phyloP scores from a whole-genome alignment of 2,329 filamentous ascomycete species.

The Aspergillus niger region DNA sequence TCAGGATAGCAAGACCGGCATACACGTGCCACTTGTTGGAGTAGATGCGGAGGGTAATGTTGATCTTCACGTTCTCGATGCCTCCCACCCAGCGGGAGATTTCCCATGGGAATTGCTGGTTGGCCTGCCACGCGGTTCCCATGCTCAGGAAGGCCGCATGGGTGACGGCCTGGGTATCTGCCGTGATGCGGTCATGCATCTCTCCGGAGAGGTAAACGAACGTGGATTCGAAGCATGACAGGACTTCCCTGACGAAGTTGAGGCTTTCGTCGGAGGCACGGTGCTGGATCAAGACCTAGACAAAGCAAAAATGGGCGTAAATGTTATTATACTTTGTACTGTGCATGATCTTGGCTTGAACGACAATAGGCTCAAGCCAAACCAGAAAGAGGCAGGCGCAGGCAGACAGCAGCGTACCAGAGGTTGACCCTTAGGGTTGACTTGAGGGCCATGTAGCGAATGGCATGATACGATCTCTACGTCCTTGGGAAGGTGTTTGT shows the following conservation, averaged over 20 bases:
- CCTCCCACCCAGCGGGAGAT: slow-evolving; percentile 92
- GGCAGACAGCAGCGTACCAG: slow-evolving; percentile 58
- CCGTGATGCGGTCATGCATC: slow-evolving; percentile 94
- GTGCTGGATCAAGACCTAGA: slow-evolving; percentile 80
- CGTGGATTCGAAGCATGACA: slow-evolving; percentile 81
- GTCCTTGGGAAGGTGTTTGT: slow-evolving; percentile 80
- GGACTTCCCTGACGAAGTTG: slow-evolving; percentile 74
- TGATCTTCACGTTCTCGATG: slow-evolving; percentile 99
- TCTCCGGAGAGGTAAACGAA: slow-evolving; percentile 83
- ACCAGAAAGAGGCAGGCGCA: not conserved
- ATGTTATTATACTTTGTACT: slow-evolving; percentile 23
- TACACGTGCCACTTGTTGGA: slow-evolving; percentile 99
- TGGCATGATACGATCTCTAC: slow-evolving; percentile 95
- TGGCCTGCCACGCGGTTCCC: slow-evolving; percentile 96
- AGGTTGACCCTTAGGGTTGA: slow-evolving; percentile 86
- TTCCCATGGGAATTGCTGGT: slow-evolving; percentile 96
- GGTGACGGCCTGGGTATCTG: slow-evolving; percentile 96
- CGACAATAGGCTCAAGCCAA: no score
- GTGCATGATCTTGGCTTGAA: not conserved
- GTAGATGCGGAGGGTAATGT: slow-evolving; percentile 95
- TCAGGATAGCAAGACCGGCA: slow-evolving; percentile 93
- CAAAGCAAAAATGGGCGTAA: not conserved
- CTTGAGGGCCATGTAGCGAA: slow-evolving; percentile 89
- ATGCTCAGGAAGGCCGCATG: slow-evolving; percentile 96
- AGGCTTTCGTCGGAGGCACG: slow-evolving; percentile 78